These are phyloP conservation scores for Sclerotinia borealis DNA, from an alignment of 2,329 filamentous ascomycete species.

Conservation along the genomic window DNA sequence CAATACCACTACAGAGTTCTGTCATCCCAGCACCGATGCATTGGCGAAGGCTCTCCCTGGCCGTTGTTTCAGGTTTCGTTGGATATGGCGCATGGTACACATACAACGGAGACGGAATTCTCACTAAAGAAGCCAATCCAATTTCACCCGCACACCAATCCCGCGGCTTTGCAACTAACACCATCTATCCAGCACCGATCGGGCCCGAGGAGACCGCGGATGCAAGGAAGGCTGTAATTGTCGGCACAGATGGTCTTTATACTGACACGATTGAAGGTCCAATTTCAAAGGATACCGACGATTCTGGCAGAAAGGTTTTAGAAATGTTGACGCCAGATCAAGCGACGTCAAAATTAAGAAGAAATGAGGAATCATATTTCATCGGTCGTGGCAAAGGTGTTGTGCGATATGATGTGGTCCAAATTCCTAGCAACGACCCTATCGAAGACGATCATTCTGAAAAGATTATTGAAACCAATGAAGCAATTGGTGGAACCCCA, in stretches of 20 bases:
- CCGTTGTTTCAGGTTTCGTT: conserved; percentile 60
- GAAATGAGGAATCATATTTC: conserved; percentile 85
- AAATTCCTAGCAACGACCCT: conserved; percentile 91
- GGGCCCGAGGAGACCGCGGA: conserved; percentile 25
- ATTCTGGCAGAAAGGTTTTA: conserved; percentile 76
- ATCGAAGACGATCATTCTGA: conserved; percentile 98
- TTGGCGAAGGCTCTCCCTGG: conserved; percentile 60
- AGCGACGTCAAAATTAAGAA: conserved; percentile 80
- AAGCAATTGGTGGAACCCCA: conserved; percentile 43
- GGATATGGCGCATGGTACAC: conserved; percentile 74
- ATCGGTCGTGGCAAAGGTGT: conserved; percentile 88
- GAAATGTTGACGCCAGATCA: conserved; percentile 97
- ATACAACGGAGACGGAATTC: conserved; percentile 43
- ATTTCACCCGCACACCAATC: conserved; percentile 28
- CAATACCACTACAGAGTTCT: conserved; percentile 24
- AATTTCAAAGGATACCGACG: conserved; percentile 80
- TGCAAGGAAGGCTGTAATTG: conserved; percentile 66
- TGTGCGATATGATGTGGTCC: conserved; percentile 88
- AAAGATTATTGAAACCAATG: conserved; percentile 81
- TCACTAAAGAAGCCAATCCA: conserved; percentile 4
- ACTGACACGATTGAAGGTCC: conserved; percentile 82
- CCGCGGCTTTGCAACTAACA: conserved; percentile 21
- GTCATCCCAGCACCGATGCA: conserved; percentile 57
- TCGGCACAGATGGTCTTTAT: conserved; percentile 85
- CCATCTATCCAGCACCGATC: conserved; percentile 19